These are phyloP conservation scores for Diaporthe caulivora DNA, from an alignment of 2,329 filamentous ascomycete species.

Conservation along the genomic window DNA sequence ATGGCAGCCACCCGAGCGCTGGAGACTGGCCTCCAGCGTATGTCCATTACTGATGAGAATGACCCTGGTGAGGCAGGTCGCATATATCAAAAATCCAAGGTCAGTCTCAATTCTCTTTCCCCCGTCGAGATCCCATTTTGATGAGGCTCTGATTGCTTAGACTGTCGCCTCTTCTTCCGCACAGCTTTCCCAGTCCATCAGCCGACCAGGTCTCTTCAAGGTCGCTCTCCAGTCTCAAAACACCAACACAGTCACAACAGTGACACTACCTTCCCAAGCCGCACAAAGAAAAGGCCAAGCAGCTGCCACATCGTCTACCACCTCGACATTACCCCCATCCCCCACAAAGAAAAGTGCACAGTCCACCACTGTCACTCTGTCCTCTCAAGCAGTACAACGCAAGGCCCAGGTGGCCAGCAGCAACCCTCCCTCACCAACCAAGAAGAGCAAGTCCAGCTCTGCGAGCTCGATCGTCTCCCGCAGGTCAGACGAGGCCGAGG, in stretches of 20 bases:
- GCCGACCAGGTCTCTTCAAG: constrained; percentile 87
- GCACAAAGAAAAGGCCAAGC: constrained; percentile 62
- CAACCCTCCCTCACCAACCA: constrained; percentile 65
- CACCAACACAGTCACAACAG: constrained; percentile 71
- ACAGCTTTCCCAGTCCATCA: constrained; percentile 65
- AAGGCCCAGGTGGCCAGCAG: constrained; percentile 51
- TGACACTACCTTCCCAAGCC: constrained; percentile 76
- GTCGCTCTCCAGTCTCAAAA: constrained; percentile 85
- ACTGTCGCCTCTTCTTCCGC: constrained; percentile 55
- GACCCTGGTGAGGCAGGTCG: constrained; percentile 68
- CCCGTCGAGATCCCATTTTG: not conserved
- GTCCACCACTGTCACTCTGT: constrained; percentile 72
- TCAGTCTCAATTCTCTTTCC: constrained; percentile 52
- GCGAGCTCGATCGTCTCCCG: constrained; percentile 47
- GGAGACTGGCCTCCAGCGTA: constrained; percentile 89
- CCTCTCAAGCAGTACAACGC: constrained; percentile 73
- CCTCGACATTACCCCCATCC: constrained; percentile 40
- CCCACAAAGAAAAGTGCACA: constrained; percentile 37
- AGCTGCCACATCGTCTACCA: constrained; percentile 42
- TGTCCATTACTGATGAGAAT: constrained; percentile 92
- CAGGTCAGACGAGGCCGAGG: constrained; percentile 62
- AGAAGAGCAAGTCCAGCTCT: constrained; percentile 58
- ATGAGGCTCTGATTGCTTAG: constrained; percentile 52
- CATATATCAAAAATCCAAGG: constrained; percentile 81
- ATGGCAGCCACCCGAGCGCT: constrained; percentile 81